These are phyloP conservation scores for Plenodomus lindquistii DNA, from an alignment of 2,329 filamentous ascomycete species.

Conservation along the genomic window DNA sequence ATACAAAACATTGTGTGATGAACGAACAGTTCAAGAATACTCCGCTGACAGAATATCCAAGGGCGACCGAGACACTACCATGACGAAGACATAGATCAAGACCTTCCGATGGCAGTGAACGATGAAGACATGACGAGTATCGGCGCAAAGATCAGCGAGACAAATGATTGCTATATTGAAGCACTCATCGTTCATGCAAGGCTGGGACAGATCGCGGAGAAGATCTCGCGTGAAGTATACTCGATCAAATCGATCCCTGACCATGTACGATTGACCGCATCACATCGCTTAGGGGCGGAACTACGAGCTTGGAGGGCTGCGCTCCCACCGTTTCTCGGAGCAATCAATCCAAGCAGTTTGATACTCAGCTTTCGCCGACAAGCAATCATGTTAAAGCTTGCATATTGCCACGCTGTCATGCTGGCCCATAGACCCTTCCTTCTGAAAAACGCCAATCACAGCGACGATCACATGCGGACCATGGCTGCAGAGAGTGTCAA, in stretches of 20 bases:
- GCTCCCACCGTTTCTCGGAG: constrained; percentile 51
- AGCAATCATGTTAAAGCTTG: constrained; percentile 34
- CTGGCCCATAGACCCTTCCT: constrained; percentile 40
- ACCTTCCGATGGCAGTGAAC: constrained; percentile 59
- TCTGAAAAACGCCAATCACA: constrained; percentile 18
- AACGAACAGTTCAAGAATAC: constrained; percentile 3
- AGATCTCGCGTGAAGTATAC: constrained; percentile 39
- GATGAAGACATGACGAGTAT: constrained; percentile 60
- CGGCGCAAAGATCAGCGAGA: constrained; percentile 30
- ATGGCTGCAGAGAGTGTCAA: constrained; percentile 45
- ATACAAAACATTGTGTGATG: constrained; percentile 1
- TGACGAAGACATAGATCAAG: constrained; percentile 66
- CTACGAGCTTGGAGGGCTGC: constrained; percentile 39
- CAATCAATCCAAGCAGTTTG: constrained; percentile 51
- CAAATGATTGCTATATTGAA: constrained; percentile 57
- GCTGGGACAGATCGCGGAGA: constrained; percentile 37
- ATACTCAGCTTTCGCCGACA: constrained; percentile 50
- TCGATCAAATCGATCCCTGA: constrained; percentile 39
- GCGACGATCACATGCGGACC: constrained; percentile 20
- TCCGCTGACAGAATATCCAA: constrained; percentile 25
- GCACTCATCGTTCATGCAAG: constrained; percentile 53
- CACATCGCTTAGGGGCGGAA: constrained; percentile 45
- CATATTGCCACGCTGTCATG: constrained; percentile 42
- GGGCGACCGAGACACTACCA: constrained; percentile 63
- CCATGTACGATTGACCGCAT: constrained; percentile 43